Evolutionary conservation across 108 stramenopile genomes (phyloP).

Genomic region (Fistulifera solaris): DNA sequence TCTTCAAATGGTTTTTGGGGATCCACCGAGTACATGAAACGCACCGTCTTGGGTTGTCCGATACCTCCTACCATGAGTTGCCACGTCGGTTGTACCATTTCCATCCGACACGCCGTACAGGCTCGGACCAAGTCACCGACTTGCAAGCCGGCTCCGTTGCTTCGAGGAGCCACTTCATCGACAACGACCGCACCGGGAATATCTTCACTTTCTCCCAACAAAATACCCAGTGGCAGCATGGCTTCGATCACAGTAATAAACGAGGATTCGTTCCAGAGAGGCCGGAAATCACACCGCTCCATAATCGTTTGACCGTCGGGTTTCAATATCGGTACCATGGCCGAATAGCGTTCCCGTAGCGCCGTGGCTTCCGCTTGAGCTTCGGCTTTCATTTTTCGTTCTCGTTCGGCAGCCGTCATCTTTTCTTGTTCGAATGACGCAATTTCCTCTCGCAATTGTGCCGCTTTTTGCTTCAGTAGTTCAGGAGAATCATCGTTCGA

Average conservation of each 20-base stretch:
- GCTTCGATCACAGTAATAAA: constrained; percentile 24
- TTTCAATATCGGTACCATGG: constrained; percentile 68
- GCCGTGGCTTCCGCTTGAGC: constrained; percentile 17
- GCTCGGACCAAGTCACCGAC: constrained; percentile 63
- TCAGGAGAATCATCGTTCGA: constrained; percentile 18
- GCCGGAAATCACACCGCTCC: constrained; percentile 64
- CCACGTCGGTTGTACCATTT: constrained; percentile 74
- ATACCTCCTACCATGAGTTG: constrained; percentile 70
- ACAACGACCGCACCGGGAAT: constrained; percentile 32
- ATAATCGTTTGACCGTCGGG: constrained; percentile 53
- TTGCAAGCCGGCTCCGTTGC: constrained; percentile 55
- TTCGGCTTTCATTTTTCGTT: constrained; percentile 19
- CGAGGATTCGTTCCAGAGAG: constrained; percentile 11
- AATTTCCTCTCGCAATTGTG: constrained; percentile 39
- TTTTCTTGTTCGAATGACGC: constrained; percentile 34
- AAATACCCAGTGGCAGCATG: constrained; percentile 52
- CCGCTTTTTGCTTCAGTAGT: constrained; percentile 36
- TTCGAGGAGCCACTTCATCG: constrained; percentile 42
- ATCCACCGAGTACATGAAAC: constrained; percentile 53
- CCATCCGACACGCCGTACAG: constrained; percentile 54
- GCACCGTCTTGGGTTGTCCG: constrained; percentile 59
- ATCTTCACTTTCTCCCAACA: constrained; percentile 47
- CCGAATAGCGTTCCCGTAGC: constrained; percentile 34
- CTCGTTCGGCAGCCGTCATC: constrained; percentile 14
- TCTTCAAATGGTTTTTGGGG: constrained; percentile 44